Evolutionary conservation across 1,284 basidiomycete species (phyloP).

Genomic region (Mrakiaceae sp.): DNA sequence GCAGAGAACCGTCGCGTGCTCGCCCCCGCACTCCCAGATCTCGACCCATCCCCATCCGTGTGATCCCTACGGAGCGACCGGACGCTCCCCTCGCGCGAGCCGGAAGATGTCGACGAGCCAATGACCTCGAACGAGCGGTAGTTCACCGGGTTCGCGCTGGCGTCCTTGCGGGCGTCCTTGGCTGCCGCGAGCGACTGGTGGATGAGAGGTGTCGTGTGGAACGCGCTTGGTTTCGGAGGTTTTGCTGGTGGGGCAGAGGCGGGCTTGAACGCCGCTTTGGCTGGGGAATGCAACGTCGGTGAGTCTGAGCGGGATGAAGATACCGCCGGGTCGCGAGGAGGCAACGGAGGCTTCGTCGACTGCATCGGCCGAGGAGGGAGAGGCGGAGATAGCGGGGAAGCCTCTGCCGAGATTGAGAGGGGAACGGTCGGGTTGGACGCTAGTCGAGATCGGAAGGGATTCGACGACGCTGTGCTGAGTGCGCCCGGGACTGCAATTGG

Average conservation of each 20-base stretch:
- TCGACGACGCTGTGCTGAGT: constrained; percentile 1
- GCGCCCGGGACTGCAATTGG: too few species aligned
- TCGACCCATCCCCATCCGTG: too few species aligned
- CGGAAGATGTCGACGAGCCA: constrained; percentile 3
- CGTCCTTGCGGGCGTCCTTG: neutral
- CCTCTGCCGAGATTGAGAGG: neutral
- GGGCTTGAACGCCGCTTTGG: neutral
- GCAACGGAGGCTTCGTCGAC: neutral
- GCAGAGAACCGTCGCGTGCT: neutral
- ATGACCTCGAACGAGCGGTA: constrained; percentile 10
- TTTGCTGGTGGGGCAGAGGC: neutral
- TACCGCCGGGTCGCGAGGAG: neutral
- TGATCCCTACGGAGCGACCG: too few species aligned
- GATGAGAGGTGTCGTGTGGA: constrained; percentile 8
- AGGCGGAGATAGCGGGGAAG: neutral
- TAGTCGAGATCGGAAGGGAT: constrained; percentile 12
- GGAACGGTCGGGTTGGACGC: neutral
- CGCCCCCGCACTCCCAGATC: neutral
- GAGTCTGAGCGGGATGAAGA: neutral
- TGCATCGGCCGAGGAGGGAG: constrained; percentile 8
- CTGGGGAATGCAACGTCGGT: neutral
- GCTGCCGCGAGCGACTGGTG: constrained; percentile 13
- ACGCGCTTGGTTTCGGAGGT: constrained; percentile 1
- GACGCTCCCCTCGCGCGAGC: neutral
- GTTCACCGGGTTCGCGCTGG: neutral